Percentiles rank a stretch among this genome's conserved stretches.
phyloP scores from a whole-genome alignment of 352 stramenopile genomes.

The Globisporangium sylvaticum region DNA sequence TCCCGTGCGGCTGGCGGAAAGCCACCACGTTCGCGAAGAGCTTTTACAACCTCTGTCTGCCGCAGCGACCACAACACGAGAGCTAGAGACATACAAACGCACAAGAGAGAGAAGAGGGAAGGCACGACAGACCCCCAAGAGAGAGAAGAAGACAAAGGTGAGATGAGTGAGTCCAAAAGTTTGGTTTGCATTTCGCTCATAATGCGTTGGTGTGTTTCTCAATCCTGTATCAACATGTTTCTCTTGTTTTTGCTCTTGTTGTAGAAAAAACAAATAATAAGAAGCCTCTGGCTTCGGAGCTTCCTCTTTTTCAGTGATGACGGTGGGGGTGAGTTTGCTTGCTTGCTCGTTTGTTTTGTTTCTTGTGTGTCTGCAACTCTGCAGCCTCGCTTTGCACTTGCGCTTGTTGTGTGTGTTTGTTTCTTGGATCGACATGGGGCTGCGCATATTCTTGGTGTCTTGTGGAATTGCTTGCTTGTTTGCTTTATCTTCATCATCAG shows the following conservation, averaged over 20 bases:
- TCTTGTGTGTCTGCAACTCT: neutral
- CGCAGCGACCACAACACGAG: constrained; percentile 26
- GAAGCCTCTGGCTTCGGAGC: neutral
- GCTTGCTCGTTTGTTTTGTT: neutral
- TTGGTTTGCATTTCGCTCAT: neutral
- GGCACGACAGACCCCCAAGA: too few species aligned
- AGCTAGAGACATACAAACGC: neutral
- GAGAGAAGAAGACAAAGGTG: neutral
- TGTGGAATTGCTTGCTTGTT: constrained; percentile 1
- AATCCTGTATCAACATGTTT: neutral
- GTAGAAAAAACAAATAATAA: neutral
- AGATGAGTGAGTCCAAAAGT: neutral
- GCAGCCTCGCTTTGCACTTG: neutral
- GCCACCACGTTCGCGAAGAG: constrained; percentile 50
- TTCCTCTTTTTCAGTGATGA: neutral
- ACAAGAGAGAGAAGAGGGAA: too few species aligned
- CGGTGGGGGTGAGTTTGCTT: neutral
- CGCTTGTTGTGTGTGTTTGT: neutral
- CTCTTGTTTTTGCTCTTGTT: neutral
- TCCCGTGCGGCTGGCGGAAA: constrained; percentile 66
- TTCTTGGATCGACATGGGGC: neutral
- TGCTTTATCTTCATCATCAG: neutral
- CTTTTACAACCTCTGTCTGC: constrained; percentile 81
- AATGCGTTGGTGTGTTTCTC: neutral
- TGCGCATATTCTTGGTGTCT: neutral